Conservation (phyloP, 192 early-diverging fungal species). For the Backusella psychrophila region DNA sequence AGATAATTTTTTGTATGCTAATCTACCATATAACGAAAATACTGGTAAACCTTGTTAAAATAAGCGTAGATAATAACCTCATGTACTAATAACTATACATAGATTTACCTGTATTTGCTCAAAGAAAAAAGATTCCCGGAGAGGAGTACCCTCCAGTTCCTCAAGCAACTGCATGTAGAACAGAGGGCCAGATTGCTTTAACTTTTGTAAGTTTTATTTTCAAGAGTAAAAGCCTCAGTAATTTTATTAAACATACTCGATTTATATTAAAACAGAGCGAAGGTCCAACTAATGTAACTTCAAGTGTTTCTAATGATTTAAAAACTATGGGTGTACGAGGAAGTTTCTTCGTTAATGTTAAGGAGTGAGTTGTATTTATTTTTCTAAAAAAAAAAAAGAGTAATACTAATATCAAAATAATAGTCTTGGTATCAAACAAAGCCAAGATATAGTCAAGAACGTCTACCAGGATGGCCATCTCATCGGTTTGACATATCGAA, state of each 20-base stretch:
- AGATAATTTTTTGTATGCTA: not conserved
- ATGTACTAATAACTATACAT: not conserved
- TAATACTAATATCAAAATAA: constrained; percentile 15
- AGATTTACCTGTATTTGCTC: constrained; percentile 9
- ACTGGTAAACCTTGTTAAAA: not conserved
- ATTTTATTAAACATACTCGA: not conserved
- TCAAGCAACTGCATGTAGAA: not conserved
- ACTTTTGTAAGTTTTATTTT: not conserved
- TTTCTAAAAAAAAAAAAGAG: not conserved
- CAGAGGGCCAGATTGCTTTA: constrained; percentile 4
- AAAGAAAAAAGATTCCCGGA: not conserved
- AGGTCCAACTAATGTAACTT: constrained; percentile 45
- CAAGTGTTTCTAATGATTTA: constrained; percentile 37
- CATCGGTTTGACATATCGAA: constrained; percentile 48
- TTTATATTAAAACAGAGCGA: constrained; percentile 30
- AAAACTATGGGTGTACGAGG: constrained; percentile 39
- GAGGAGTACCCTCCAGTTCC: constrained; percentile 1
- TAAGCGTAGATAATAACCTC: not conserved
- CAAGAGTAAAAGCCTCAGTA: not conserved
- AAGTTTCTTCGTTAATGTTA: constrained; percentile 40
- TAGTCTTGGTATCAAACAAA: constrained; percentile 41
- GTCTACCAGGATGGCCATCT: constrained; percentile 44
- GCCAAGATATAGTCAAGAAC: constrained; percentile 37
- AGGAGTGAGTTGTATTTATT: not conserved
- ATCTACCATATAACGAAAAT: not conserved